Conservation (phyloP, 139 green algal genomes). For the Ostreobium quekettii region DNA sequence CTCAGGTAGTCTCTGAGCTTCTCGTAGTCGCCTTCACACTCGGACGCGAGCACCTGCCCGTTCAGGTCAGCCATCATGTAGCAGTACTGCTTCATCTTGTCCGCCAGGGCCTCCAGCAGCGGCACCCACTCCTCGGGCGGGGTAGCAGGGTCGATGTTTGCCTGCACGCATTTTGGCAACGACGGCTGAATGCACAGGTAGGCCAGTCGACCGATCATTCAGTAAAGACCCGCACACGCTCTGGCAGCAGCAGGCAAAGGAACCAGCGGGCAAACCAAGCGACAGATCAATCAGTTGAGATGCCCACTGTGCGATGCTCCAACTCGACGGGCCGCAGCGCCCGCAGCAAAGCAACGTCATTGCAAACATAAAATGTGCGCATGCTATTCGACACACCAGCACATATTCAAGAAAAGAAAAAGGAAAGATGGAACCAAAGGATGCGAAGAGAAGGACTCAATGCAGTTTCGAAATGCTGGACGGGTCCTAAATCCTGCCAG, state of each 20-base stretch:
- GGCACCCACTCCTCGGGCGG: constrained; percentile 62
- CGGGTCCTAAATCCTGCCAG: not conserved
- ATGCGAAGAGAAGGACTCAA: not conserved
- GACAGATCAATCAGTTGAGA: too few relatives aligned
- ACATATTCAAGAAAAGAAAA: constrained; percentile 5
- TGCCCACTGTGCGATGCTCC: too few relatives aligned
- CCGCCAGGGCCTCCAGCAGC: constrained; percentile 66
- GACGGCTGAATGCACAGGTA: too few relatives aligned
- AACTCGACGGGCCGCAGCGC: too few relatives aligned
- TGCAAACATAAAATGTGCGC: too few relatives aligned
- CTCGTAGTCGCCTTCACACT: constrained; percentile 52
- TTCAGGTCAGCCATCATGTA: constrained; percentile 68
- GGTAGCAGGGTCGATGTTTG: constrained; percentile 68
- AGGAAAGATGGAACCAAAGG: constrained; percentile 8
- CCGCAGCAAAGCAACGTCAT: too few relatives aligned
- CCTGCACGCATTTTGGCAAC: too few relatives aligned
- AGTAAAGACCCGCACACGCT: not conserved
- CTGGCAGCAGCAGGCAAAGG: too few relatives aligned
- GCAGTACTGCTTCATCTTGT: constrained; percentile 95
- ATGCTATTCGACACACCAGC: constrained; percentile 6
- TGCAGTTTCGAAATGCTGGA: not conserved
- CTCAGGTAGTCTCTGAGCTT: constrained; percentile 56
- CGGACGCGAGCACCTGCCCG: constrained; percentile 19
- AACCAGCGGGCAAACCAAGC: too few relatives aligned
- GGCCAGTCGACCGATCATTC: too few relatives aligned